Conservation (phyloP, 2,329 filamentous ascomycete species). For the Cordyceps javanica region DNA sequence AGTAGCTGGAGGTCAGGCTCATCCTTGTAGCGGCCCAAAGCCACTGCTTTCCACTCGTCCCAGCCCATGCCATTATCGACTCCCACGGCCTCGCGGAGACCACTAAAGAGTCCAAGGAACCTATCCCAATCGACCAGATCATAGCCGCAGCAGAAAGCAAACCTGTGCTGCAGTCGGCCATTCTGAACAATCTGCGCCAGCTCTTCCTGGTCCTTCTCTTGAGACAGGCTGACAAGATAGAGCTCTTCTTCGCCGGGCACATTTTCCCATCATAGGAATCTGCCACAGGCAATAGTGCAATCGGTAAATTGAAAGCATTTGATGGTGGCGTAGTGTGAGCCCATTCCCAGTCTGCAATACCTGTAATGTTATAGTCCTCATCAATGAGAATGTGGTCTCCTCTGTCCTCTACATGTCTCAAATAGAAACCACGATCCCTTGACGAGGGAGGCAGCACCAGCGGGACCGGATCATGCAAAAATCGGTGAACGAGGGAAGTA, state of each 20-base stretch:
- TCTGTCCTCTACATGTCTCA: slow-evolving; percentile 35
- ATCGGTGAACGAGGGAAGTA: slow-evolving; percentile 36
- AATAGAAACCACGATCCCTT: slow-evolving; percentile 31
- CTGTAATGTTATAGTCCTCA: slow-evolving; percentile 1
- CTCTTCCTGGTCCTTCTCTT: slow-evolving; percentile 28
- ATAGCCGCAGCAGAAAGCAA: slow-evolving; percentile 37
- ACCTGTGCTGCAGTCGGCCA: slow-evolving; percentile 32
- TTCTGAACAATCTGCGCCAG: slow-evolving; percentile 31
- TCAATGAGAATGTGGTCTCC: slow-evolving; percentile 11
- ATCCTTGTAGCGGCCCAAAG: slow-evolving; percentile 28
- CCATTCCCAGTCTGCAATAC: slow-evolving; percentile 8
- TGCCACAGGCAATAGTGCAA: slow-evolving; percentile 29
- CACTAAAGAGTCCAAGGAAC: slow-evolving; percentile 35
- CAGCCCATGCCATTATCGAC: slow-evolving; percentile 30
- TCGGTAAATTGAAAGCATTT: slow-evolving; percentile 2
- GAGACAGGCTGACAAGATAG: slow-evolving; percentile 25
- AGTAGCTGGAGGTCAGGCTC: slow-evolving; percentile 19
- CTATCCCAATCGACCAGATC: slow-evolving; percentile 36
- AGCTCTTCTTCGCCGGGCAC: slow-evolving; percentile 31
- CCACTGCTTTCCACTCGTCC: slow-evolving; percentile 31
- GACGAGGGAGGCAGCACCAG: slow-evolving; percentile 17
- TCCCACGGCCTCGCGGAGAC: slow-evolving; percentile 28
- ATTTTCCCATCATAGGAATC: slow-evolving; percentile 34
- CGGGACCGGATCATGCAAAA: slow-evolving; percentile 31
- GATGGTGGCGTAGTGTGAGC: slow-evolving; percentile 1